phyloP scores from a whole-genome alignment of 805 yeast species.

The Ascoidea tarda region DNA sequence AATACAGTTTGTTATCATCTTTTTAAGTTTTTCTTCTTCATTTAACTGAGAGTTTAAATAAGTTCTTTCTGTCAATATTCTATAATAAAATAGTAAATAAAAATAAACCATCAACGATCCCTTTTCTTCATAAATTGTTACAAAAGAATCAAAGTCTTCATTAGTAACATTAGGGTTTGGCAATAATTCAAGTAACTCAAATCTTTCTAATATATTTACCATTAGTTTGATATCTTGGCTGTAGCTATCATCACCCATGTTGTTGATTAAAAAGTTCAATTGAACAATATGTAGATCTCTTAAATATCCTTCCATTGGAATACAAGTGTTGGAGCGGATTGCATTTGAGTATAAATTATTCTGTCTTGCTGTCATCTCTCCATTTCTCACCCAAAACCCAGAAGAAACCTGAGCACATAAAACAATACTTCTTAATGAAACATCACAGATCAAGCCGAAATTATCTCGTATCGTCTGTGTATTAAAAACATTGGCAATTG shows the following conservation, averaged over 20 bases:
- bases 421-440: constrained; percentile 66
- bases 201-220: constrained; percentile 33
- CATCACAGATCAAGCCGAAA: constrained; percentile 19
- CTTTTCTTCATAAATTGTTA: constrained; percentile 26
- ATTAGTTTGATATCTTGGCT: constrained; percentile 58
- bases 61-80: constrained; percentile 8
- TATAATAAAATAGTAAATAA: constrained; percentile 16
- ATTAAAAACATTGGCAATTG: background rate
- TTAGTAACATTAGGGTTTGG: constrained; percentile 11
- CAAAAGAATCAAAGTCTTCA: constrained; percentile 23
- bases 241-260: constrained; percentile 26
- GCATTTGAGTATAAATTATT: constrained; percentile 65
- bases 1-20: background rate
- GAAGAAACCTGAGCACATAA: constrained; percentile 71
- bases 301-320: constrained; percentile 71
- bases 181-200: background rate
- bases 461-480: background rate
- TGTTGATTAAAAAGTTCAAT: constrained; percentile 34
- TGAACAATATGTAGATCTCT: constrained; percentile 71
- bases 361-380: constrained; percentile 68
- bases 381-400: constrained; percentile 93
- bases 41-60: constrained; percentile 3
- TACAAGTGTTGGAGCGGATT: constrained; percentile 20
- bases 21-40: constrained; percentile 1
- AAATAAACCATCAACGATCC: constrained; percentile 22